Percentiles rank a stretch among this genome's conserved stretches.
Evolutionary conservation across 192 early-diverging fungal genomes (phyloP).

Genomic region (Gaertneriomyces semiglobifer): DNA sequence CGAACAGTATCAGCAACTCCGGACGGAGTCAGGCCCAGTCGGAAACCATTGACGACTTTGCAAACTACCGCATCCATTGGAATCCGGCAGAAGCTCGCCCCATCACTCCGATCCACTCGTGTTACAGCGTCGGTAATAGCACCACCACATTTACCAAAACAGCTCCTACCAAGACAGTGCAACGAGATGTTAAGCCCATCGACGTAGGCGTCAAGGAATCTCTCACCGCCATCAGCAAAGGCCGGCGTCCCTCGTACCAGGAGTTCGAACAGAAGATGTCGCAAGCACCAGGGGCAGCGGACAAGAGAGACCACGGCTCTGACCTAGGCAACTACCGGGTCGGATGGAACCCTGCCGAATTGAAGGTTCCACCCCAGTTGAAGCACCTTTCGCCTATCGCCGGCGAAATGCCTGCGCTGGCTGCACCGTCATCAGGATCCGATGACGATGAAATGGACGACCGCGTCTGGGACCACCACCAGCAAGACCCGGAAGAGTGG

Average conservation of each 20-base stretch:
- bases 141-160: too few species aligned
- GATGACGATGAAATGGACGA: slow-evolving; percentile 23
- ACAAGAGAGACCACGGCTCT: neutral
- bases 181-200: too few species aligned
- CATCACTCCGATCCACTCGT: neutral
- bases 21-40: neutral
- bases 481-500: slow-evolving; percentile 18
- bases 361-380: slow-evolving; percentile 2
- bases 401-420: neutral
- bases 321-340: slow-evolving; percentile 32
- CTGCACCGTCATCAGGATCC: neutral
- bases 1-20: too few species aligned
- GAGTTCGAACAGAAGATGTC: slow-evolving; percentile 20
- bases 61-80: slow-evolving; percentile 33
- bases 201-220: neutral
- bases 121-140: neutral
- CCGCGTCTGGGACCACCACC: slow-evolving; percentile 21
- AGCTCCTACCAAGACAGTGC: too few species aligned
- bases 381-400: neutral
- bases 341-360: slow-evolving; percentile 24
- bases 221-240: neutral
- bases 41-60: slow-evolving; percentile 22
- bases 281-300: neutral
- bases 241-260: slow-evolving; percentile 2
- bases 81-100: slow-evolving; percentile 27